Evolutionary conservation across 176 grass and related monocot genomes (phyloP).

Genomic region (Thinopyrum elongatum): DNA sequence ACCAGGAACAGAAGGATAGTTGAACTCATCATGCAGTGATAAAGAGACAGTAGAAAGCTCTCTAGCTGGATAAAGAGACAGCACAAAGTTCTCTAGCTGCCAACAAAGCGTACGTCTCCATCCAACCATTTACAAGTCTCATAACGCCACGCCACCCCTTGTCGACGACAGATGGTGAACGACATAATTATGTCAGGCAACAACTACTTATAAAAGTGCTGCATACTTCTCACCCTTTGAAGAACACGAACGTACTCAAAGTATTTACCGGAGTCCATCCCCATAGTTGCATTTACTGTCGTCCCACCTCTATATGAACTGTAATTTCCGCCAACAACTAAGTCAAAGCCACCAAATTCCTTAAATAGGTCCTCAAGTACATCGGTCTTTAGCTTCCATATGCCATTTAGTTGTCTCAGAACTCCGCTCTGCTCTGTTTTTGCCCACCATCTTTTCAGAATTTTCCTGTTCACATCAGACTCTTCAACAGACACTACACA

Average conservation of each 20-base stretch:
- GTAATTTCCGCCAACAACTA: conserved; percentile 58
- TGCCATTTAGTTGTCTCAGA: conserved; percentile 51
- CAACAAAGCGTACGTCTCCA: background rate
- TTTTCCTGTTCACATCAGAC: conserved; percentile 61
- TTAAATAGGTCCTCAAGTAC: conserved; percentile 40
- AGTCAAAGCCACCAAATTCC: conserved; percentile 78
- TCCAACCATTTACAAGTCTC: conserved; percentile 13
- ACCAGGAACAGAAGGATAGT: background rate
- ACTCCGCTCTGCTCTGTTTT: conserved; percentile 57
- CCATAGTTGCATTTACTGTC: conserved; percentile 56
- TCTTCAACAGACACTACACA: conserved; percentile 78
- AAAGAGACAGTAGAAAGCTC: background rate
- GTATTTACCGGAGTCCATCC: conserved; percentile 59
- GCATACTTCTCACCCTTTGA: conserved; percentile 51
- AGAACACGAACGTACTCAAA: conserved; percentile 73
- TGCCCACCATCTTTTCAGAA: conserved; percentile 73
- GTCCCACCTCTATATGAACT: conserved; percentile 23
- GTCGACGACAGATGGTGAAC: conserved; percentile 7
- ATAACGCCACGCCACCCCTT: background rate
- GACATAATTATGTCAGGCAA: background rate
- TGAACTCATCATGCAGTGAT: background rate
- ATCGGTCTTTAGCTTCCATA: conserved; percentile 46
- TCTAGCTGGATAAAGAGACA: background rate
- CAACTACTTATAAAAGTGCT: conserved; percentile 26
- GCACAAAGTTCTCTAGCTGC: background rate